Evolutionary conservation across 2,329 filamentous ascomycete genomes (phyloP), one percentile per base, ranked within the genome.

Genomic region (Nigrospora oryzae): DNA sequence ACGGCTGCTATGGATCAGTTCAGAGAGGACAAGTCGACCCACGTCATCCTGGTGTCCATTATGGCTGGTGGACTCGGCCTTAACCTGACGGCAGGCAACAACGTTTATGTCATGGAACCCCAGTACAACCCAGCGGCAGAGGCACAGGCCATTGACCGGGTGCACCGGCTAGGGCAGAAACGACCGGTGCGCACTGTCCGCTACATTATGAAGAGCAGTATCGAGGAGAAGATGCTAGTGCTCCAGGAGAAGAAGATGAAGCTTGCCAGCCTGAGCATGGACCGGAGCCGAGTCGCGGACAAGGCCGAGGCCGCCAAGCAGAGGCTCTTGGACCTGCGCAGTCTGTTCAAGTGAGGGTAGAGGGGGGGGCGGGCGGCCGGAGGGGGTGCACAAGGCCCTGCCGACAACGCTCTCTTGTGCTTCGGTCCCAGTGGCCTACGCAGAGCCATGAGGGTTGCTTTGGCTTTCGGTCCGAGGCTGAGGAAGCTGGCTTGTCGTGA

Each of bases 71-170:
- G 93, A 15, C 77, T 96, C 14, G 91, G 91, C 13, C 80, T 97
- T 35, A 97, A 97, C 59, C 70, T 97, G 44, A 96, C 90, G 0
- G 74, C 86, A 0, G 91, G 84, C 31, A 93, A 83, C 60, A 85
- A 79, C 45, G 91, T 94, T 13, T 97, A 93, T 62, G 86, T 97
- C 56, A 97, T 98, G 91, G 93, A 98, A 62, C 93, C 93, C 5
- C 90, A 96, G 60, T 98, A 91, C 69, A 98, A 98, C 58, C 93
- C 93, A 0, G 90, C 89, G 0, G 89, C 90, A 0, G 91, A 98
- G 63, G 87, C 89, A 5, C 93, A 98, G 66, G 93, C 93, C 2
- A 77, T 97, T 8, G 93, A 97, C 61, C 87, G 93, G 30, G 88
- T 98, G 6, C 90, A 95, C 62, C 83, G 90, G 15, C 71, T 96